phyloP scores from a whole-genome alignment of 2,329 filamentous ascomycete species.

The Colletotrichum orchidophilum region DNA sequence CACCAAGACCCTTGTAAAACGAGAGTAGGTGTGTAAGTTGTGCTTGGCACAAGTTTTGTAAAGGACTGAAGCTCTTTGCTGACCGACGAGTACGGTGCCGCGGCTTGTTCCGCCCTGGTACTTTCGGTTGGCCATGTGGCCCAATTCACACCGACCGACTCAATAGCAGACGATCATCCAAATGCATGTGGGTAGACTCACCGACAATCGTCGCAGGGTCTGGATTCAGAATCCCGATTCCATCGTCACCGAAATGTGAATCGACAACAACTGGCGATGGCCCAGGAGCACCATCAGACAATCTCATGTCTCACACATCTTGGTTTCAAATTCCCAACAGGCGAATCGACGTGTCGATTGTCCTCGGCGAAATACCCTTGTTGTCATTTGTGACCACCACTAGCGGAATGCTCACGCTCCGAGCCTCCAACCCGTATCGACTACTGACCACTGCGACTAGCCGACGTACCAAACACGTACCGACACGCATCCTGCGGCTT shows the following conservation, averaged over 20 bases:
- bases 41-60: neutral
- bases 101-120: conserved; percentile 5
- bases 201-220: conserved; percentile 1
- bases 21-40: neutral
- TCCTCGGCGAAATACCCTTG: conserved; percentile 2
- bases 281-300: conserved; percentile 1
- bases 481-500: neutral
- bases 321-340: conserved; percentile 21
- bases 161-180: neutral
- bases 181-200: neutral
- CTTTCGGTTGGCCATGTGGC: neutral
- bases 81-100: neutral
- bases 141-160: neutral
- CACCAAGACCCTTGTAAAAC: neutral
- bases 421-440: neutral
- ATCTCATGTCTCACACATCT: conserved; percentile 12
- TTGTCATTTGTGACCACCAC: conserved; percentile 18
- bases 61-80: neutral
- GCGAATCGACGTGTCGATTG: conserved; percentile 18
- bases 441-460: neutral
- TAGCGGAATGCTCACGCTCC: neutral
- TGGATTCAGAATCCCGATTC: conserved; percentile 10
- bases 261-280: neutral
- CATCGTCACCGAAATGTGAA: neutral
- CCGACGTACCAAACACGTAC: neutral